A percentile compares a stretch with the other conserved stretches of the same genome.
These are phyloP conservation scores for Bretziella fagacearum DNA, from an alignment of 2,329 filamentous ascomycete genomes.

Conservation along the genomic window DNA sequence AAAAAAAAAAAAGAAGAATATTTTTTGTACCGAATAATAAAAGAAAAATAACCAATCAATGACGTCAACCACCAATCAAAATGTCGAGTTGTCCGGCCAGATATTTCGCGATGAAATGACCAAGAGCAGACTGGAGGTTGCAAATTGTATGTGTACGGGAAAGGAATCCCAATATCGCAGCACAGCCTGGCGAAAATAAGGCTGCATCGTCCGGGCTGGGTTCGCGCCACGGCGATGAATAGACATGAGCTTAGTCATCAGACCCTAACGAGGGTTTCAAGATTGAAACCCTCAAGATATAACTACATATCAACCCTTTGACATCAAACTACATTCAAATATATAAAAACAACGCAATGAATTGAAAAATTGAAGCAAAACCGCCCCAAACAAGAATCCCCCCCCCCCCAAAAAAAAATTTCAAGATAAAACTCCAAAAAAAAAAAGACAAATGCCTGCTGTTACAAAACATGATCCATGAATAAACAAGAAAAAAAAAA, in stretches of 20 bases:
- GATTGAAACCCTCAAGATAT: neutral
- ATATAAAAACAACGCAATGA: neutral
- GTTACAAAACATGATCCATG: neutral
- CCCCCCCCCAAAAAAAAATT: neutral
- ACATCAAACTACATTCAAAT: neutral
- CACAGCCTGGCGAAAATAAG: constrained; percentile 11
- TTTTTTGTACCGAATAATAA: neutral
- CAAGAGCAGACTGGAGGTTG: neutral
- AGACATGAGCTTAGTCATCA: constrained; percentile 8
- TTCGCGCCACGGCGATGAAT: neutral
- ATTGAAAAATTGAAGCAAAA: neutral
- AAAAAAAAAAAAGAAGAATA: neutral
- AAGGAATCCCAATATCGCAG: constrained; percentile 10
- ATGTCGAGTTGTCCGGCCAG: neutral
- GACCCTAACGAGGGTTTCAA: neutral
- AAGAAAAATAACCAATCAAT: neutral
- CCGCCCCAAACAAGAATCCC: too few species aligned
- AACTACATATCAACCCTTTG: too few species aligned
- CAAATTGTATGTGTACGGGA: constrained; percentile 9
- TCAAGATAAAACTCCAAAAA: neutral
- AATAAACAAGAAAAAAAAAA: constrained; percentile 1
- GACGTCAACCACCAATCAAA: neutral
- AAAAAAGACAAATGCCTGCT: neutral
- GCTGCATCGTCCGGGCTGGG: constrained; percentile 7
- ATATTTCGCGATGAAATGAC: neutral